These are phyloP conservation scores for Trametes sp. DNA, from an alignment of 1,284 basidiomycete species.

Conservation along the genomic window DNA sequence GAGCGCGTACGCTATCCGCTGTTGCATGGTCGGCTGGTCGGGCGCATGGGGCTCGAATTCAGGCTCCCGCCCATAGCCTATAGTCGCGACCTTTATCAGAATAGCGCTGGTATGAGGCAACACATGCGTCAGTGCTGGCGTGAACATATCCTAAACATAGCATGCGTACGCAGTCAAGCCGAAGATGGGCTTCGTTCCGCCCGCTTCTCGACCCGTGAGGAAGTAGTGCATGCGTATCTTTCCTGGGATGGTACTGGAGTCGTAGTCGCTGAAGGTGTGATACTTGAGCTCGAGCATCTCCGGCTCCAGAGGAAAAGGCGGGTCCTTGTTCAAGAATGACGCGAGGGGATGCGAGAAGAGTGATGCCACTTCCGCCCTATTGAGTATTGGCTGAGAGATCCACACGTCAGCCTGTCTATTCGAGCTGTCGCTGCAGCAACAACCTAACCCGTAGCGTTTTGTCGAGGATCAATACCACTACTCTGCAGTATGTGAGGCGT, in stretches of 20 bases:
- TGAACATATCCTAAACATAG: neutral
- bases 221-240: constrained; percentile 75
- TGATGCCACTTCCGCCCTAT: constrained; percentile 76
- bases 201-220: constrained; percentile 81
- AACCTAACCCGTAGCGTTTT: constrained; percentile 63
- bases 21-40: constrained; percentile 57
- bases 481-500: constrained; percentile 50
- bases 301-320: constrained; percentile 65
- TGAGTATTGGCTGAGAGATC: constrained; percentile 76
- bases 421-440: too few species aligned
- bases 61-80: constrained; percentile 70
- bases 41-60: constrained; percentile 70
- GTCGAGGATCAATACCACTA: constrained; percentile 84
- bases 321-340: constrained; percentile 72
- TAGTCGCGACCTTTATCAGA: constrained; percentile 69
- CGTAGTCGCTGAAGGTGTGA: constrained; percentile 67
- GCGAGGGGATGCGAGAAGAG: constrained; percentile 85
- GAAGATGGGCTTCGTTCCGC: constrained; percentile 84
- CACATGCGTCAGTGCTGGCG: neutral
- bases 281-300: constrained; percentile 66
- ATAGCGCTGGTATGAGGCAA: constrained; percentile 54
- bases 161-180: constrained; percentile 79
- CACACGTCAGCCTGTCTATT: too few species aligned
- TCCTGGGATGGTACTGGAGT: constrained; percentile 50
- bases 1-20: constrained; percentile 69